Percentiles rank a stretch among this genome's conserved stretches.
These are phyloP conservation scores for Saturnispora quitensis DNA, from an alignment of 805 yeast species.

Conservation along the genomic window DNA sequence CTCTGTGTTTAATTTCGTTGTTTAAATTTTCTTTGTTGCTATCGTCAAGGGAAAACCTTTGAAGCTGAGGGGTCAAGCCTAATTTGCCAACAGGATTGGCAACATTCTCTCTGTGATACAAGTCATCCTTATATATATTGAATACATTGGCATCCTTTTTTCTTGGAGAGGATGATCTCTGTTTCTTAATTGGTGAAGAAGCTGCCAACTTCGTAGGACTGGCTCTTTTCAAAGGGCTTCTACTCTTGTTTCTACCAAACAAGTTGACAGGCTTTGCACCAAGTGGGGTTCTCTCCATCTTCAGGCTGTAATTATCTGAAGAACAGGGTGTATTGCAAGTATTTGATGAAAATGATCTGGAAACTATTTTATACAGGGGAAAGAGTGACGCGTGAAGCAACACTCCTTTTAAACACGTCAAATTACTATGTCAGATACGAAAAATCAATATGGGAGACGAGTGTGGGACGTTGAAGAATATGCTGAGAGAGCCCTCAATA, in stretches of 20 bases:
- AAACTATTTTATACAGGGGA: background rate
- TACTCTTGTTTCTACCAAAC: background rate
- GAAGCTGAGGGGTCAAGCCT: background rate
- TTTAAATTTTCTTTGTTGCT: slow-evolving; percentile 7
- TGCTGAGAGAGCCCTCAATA: slow-evolving; percentile 35
- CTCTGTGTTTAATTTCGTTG: background rate
- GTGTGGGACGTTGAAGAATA: slow-evolving; percentile 69
- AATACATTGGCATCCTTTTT: background rate
- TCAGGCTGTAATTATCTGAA: background rate
- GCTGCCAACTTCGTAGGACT: slow-evolving; percentile 9
- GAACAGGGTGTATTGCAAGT: background rate
- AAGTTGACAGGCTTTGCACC: slow-evolving; percentile 4
- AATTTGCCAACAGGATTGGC: too few species aligned
- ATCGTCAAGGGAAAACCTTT: background rate
- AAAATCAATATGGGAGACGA: slow-evolving; percentile 42
- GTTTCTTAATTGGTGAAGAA: slow-evolving; percentile 6
- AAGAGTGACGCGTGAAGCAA: background rate
- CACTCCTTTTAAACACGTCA: background rate
- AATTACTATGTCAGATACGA: background rate
- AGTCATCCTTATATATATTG: slow-evolving; percentile 8
- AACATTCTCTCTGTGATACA: background rate
- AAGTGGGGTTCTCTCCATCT: slow-evolving; percentile 9
- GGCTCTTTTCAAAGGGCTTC: slow-evolving; percentile 8
- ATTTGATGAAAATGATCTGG: background rate
- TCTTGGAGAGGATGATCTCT: background rate